Conservation (phyloP, 768 basidiomycete genomes). For the Porphyrellus cyaneotinctus region DNA sequence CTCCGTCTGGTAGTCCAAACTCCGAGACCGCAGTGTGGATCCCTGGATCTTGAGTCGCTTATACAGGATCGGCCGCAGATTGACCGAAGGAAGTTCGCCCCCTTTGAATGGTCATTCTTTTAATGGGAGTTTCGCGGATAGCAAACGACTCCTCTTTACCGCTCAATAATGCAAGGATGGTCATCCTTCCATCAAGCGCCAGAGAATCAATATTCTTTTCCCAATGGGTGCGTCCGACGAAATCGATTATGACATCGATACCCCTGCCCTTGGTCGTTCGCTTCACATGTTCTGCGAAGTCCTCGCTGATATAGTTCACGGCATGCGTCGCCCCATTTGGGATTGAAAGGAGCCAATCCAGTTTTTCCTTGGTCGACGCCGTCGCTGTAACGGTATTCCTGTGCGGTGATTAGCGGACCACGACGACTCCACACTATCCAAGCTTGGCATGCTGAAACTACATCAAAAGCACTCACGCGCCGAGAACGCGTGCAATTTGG, state of each 20-base stretch:
- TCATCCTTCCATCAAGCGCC: constrained; percentile 73
- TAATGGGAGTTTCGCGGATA: constrained; percentile 19
- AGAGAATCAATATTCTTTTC: constrained; percentile 66
- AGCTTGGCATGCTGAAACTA: constrained; percentile 1
- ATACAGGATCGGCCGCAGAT: constrained; percentile 65
- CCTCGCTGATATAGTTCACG: constrained; percentile 80
- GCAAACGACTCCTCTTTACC: constrained; percentile 40
- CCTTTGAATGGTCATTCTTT: constrained; percentile 38
- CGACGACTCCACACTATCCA: neutral
- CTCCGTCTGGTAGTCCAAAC: constrained; percentile 70
- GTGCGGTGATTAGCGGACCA: constrained; percentile 9
- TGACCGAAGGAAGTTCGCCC: constrained; percentile 43
- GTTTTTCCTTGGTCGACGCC: constrained; percentile 79
- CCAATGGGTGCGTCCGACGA: constrained; percentile 75
- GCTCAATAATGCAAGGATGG: constrained; percentile 58
- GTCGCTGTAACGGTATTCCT: constrained; percentile 78
- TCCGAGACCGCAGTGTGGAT: constrained; percentile 77
- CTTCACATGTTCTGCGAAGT: constrained; percentile 74
- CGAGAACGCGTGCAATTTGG: constrained; percentile 72
- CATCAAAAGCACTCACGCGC: constrained; percentile 52
- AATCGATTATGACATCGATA: constrained; percentile 82
- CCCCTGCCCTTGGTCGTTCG: constrained; percentile 64
- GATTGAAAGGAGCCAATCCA: constrained; percentile 66
- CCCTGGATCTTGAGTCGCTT: constrained; percentile 89
- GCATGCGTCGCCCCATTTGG: constrained; percentile 69